These are phyloP conservation scores for Ophiostoma angusticollis DNA, from an alignment of 2,329 filamentous ascomycete genomes.

Conservation along the genomic window DNA sequence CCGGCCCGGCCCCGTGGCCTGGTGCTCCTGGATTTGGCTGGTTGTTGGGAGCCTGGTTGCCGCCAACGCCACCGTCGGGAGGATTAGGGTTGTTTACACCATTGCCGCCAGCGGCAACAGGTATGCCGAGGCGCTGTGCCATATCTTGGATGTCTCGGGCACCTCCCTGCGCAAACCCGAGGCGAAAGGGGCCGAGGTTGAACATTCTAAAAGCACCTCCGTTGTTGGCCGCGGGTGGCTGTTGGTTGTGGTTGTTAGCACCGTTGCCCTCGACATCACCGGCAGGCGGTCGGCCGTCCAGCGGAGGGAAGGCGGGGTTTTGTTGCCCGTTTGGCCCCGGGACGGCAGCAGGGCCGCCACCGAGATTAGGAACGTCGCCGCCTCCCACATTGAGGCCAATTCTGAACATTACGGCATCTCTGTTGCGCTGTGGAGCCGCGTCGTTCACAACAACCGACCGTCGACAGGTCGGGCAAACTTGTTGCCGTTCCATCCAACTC, in stretches of 20 bases:
- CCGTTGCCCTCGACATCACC: slow-evolving; percentile 18
- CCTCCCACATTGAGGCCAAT: slow-evolving; percentile 19
- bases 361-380: slow-evolving; percentile 2
- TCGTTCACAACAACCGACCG: slow-evolving; percentile 58
- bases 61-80: not conserved
- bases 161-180: slow-evolving; percentile 64
- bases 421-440: slow-evolving; percentile 20
- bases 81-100: slow-evolving; percentile 6
- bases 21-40: no score
- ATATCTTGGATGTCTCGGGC: slow-evolving; percentile 52
- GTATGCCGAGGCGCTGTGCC: slow-evolving; percentile 47
- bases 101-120: slow-evolving; percentile 19
- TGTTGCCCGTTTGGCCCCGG: not conserved
- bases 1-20: no score
- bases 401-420: slow-evolving; percentile 23
- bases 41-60: not conserved
- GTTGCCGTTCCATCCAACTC: slow-evolving; percentile 94
- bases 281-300: slow-evolving; percentile 15
- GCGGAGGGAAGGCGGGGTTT: slow-evolving; percentile 1
- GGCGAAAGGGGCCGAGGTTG: slow-evolving; percentile 54
- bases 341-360: not conserved
- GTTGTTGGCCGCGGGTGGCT: slow-evolving; percentile 16
- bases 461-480: slow-evolving; percentile 91
- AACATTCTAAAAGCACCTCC: slow-evolving; percentile 22
- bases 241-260: slow-evolving; percentile 20